A percentile compares a stretch with the other conserved stretches of the same genome.
Evolutionary conservation across 2,329 filamentous ascomycete species (phyloP).

Genomic region (Arthrobotrys sphaeroides): DNA sequence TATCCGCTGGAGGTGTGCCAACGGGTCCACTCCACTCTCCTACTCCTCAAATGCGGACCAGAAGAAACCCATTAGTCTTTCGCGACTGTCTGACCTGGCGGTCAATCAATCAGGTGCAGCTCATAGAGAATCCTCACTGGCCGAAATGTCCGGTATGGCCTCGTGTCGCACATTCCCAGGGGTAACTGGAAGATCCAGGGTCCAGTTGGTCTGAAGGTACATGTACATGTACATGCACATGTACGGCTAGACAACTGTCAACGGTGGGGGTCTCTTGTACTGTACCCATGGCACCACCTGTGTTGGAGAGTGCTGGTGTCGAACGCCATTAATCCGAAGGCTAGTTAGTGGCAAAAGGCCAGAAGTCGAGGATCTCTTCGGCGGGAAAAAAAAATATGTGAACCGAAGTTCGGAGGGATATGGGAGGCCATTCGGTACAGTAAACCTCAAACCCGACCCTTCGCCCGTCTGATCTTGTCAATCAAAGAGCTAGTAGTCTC

Average conservation of each 20-base stretch:
- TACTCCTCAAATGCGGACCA: not conserved
- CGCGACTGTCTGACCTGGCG: not conserved
- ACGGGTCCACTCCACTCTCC: not conserved
- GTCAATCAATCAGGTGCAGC: constrained; percentile 1
- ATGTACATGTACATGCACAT: no score
- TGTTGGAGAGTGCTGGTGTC: not conserved
- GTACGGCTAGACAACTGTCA: constrained; percentile 14
- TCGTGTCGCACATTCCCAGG: constrained; percentile 30
- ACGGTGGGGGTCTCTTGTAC: constrained; percentile 10
- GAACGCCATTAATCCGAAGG: not conserved
- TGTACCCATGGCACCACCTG: no score
- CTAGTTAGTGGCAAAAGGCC: constrained; percentile 40
- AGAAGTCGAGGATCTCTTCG: constrained; percentile 23
- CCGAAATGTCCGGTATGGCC: constrained; percentile 6
- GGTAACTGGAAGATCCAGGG: constrained; percentile 25
- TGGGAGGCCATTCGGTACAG: not conserved
- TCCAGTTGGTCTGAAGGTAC: constrained; percentile 6
- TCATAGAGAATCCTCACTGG: not conserved
- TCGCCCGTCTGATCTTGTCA: constrained; percentile 24
- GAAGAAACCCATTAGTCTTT: constrained; percentile 1
- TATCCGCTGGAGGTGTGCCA: constrained; percentile 12
- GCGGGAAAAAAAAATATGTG: not conserved
- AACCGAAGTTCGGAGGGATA: not conserved
- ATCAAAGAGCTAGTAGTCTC: constrained; percentile 10
- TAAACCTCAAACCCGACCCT: constrained; percentile 3